These are phyloP conservation scores for Zasmidium angulare DNA, from an alignment of 2,329 filamentous ascomycete species.

Conservation along the genomic window DNA sequence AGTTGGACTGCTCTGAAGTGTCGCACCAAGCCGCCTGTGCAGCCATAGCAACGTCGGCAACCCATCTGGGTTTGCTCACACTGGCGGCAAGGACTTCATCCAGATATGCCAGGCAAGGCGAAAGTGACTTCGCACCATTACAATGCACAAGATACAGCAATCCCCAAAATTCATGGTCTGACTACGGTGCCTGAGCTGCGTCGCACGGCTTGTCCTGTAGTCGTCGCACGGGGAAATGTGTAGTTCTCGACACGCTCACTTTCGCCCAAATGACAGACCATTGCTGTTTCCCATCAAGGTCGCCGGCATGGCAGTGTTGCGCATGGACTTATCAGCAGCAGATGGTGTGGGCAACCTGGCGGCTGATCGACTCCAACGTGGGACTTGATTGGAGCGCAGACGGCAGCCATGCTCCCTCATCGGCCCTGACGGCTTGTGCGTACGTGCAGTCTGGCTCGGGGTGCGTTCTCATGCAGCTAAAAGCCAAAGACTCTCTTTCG, in stretches of 20 bases:
- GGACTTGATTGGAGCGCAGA: slow-evolving; percentile 15
- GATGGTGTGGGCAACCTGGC: slow-evolving; percentile 9
- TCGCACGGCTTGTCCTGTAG: too few species aligned
- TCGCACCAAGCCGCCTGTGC: slow-evolving; percentile 11
- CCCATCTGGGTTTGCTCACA: slow-evolving; percentile 4
- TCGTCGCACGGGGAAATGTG: too few species aligned
- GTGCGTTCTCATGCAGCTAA: slow-evolving; percentile 11
- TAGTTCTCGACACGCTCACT: too few species aligned
- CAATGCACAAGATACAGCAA: too few species aligned
- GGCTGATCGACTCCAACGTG: slow-evolving; percentile 7
- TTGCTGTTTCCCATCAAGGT: slow-evolving; percentile 10
- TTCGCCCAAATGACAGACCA: not conserved
- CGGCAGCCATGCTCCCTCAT: slow-evolving; percentile 2
- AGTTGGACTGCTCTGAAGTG: not conserved
- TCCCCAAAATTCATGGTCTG: too few species aligned
- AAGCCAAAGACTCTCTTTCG: slow-evolving; percentile 9
- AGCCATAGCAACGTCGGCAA: slow-evolving; percentile 11
- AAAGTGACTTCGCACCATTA: too few species aligned
- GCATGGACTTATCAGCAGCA: slow-evolving; percentile 4
- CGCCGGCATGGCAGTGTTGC: not conserved
- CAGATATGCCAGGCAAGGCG: too few species aligned
- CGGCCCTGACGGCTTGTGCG: slow-evolving; percentile 1
- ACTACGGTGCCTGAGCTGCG: too few species aligned
- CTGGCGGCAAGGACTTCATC: too few species aligned
- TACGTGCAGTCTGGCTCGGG: slow-evolving; percentile 8